phyloP scores from a whole-genome alignment of 352 stramenopile species.

The Phytophthora pinifolia region DNA sequence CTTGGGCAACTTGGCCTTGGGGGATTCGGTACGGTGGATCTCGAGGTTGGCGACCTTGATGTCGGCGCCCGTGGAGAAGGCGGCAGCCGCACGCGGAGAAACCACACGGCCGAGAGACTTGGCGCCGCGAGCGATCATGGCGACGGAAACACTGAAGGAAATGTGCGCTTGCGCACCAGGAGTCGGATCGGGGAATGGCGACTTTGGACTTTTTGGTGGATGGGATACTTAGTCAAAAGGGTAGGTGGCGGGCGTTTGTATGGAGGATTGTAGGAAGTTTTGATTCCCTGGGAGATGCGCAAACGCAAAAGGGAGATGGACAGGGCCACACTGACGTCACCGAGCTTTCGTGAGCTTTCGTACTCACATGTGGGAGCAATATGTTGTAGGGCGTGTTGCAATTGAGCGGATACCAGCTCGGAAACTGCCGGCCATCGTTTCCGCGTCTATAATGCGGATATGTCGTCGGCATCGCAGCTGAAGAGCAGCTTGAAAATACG shows the following conservation, averaged over 20 bases:
- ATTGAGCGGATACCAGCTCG: too few species aligned
- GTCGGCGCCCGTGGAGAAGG: constrained; percentile 29
- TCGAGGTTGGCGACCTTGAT: constrained; percentile 41
- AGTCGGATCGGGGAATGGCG: constrained; percentile 17
- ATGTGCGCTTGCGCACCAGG: constrained; percentile 5
- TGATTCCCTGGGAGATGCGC: background rate
- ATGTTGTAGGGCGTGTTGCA: too few species aligned
- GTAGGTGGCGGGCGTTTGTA: background rate
- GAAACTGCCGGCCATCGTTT: too few species aligned
- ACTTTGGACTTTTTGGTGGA: too few species aligned
- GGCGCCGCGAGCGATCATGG: constrained; percentile 18
- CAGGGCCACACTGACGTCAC: too few species aligned
- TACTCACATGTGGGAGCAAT: too few species aligned
- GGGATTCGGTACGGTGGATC: constrained; percentile 42
- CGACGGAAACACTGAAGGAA: too few species aligned
- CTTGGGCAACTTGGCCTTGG: constrained; percentile 75
- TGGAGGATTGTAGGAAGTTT: background rate
- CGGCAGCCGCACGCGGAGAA: constrained; percentile 15
- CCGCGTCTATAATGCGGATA: too few species aligned
- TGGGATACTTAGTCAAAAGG: constrained; percentile 1
- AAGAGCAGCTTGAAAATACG: too few species aligned
- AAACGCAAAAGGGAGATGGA: background rate
- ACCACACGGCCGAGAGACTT: constrained; percentile 22
- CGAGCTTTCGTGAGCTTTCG: too few species aligned
- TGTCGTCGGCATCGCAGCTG: too few species aligned